These are phyloP conservation scores for Emmonsiellopsis sp. DNA, from an alignment of 2,329 filamentous ascomycete species.

Conservation along the genomic window DNA sequence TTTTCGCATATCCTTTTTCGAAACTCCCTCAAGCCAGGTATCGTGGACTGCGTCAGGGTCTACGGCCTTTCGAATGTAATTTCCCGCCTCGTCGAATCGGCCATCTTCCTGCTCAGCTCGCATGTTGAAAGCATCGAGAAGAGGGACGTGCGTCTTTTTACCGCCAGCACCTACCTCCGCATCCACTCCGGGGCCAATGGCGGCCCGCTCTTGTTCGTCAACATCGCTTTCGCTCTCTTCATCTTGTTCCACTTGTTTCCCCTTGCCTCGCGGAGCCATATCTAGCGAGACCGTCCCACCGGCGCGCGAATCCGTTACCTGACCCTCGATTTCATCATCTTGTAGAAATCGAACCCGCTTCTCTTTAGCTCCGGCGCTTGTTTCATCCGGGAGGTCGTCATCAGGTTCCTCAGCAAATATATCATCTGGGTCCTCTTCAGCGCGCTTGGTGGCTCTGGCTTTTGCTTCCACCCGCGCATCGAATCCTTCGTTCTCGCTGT, in stretches of 20 bases:
- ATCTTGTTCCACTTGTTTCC: conserved; percentile 47
- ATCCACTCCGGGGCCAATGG: conserved; percentile 67
- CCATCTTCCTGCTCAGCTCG: conserved; percentile 83
- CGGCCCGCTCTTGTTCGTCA: conserved; percentile 59
- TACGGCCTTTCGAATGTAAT: conserved; percentile 78
- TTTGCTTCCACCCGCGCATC: conserved; percentile 60
- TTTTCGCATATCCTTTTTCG: conserved; percentile 84
- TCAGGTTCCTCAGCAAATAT: conserved; percentile 68
- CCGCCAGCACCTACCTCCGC: conserved; percentile 84
- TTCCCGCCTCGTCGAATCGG: conserved; percentile 80
- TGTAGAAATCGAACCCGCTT: conserved; percentile 52
- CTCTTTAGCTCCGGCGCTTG: conserved; percentile 48
- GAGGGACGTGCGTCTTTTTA: conserved; percentile 85
- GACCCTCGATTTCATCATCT: conserved; percentile 63
- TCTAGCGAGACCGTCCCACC: conserved; percentile 57
- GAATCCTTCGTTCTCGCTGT: conserved; percentile 85
- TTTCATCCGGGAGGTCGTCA: conserved; percentile 48
- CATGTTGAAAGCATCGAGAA: conserved; percentile 95
- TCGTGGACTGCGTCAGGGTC: conserved; percentile 90
- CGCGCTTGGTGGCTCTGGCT: conserved; percentile 30
- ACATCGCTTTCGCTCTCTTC: conserved; percentile 51
- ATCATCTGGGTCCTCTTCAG: conserved; percentile 46
- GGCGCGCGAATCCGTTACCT: conserved; percentile 62
- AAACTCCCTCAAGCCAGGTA: conserved; percentile 82
- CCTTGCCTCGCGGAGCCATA: conserved; percentile 47